Evolutionary conservation across 352 stramenopile genomes (phyloP).

Genomic region (Phytophthora fragariae): DNA sequence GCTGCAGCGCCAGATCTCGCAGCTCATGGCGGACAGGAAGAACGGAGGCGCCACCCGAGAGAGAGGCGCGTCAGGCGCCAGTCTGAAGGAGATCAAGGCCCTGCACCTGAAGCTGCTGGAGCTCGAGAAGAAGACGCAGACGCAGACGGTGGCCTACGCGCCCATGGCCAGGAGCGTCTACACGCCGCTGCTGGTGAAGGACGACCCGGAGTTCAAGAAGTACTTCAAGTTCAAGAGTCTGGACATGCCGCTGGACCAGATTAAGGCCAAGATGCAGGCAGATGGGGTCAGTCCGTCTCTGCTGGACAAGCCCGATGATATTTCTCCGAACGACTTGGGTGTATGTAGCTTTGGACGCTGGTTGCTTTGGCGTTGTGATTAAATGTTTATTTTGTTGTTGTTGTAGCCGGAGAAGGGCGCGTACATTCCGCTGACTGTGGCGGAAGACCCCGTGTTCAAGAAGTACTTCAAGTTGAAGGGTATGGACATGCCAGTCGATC

Average conservation of each 20-base stretch:
- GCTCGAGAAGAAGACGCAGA: conserved; percentile 79
- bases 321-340: conserved; percentile 81
- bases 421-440: conserved; percentile 75
- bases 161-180: conserved; percentile 46
- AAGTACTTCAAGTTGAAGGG: conserved; percentile 91
- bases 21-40: conserved; percentile 65
- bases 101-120: conserved; percentile 78
- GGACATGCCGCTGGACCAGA: conserved; percentile 81
- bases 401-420: conserved; percentile 63
- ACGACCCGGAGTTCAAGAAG: conserved; percentile 74
- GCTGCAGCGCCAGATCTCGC: conserved; percentile 77
- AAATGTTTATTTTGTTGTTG: background rate
- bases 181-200: conserved; percentile 67
- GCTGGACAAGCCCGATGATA: conserved; percentile 71
- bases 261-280: conserved; percentile 82
- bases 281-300: conserved; percentile 70
- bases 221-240: conserved; percentile 90
- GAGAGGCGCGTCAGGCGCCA: conserved; percentile 50
- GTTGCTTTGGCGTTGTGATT: background rate
- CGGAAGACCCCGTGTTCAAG: conserved; percentile 80
- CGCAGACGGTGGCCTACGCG: conserved; percentile 42
- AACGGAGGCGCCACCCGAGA: conserved; percentile 32
- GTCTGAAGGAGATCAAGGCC: conserved; percentile 79
- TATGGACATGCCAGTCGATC: conserved; percentile 82
- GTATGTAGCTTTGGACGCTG: conserved; percentile 42